A percentile compares a stretch with the other conserved stretches of the same genome.
These are phyloP conservation scores for Truncatella angustata DNA, from an alignment of 2,329 filamentous ascomycete genomes.

Conservation along the genomic window DNA sequence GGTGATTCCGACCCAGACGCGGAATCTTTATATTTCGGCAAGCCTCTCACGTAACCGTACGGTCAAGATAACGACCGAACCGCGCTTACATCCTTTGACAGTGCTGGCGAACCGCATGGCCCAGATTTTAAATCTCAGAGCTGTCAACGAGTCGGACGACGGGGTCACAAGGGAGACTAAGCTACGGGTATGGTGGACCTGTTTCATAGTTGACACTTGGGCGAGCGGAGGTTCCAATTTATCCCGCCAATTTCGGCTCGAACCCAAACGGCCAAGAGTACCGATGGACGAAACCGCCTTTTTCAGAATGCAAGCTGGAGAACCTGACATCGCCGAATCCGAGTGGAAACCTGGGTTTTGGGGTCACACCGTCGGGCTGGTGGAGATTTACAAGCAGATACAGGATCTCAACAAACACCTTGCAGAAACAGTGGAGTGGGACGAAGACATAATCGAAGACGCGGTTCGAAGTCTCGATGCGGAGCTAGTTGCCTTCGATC, in stretches of 20 bases:
- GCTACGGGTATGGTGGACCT: constrained; percentile 31
- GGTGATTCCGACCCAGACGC: constrained; percentile 27
- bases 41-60: not conserved
- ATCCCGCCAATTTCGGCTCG: constrained; percentile 21
- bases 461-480: constrained; percentile 16
- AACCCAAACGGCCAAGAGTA: not conserved
- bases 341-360: constrained; percentile 25
- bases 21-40: constrained; percentile 33
- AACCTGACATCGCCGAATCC: constrained; percentile 15
- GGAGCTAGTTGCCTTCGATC: constrained; percentile 3
- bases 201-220: constrained; percentile 33
- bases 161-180: constrained; percentile 27
- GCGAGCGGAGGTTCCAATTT: constrained; percentile 29
- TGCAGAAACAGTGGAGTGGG: constrained; percentile 25
- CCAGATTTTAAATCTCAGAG: constrained; percentile 28
- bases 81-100: not conserved
- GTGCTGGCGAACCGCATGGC: constrained; percentile 31
- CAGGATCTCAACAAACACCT: constrained; percentile 29
- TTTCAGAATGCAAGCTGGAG: constrained; percentile 20
- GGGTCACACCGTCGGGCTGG: constrained; percentile 30
- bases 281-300: constrained; percentile 30
- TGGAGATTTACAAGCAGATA: constrained; percentile 30
- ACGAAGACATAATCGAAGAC: constrained; percentile 23
- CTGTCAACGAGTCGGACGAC: constrained; percentile 18
- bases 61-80: not conserved